Evolutionary conservation across 352 stramenopile species (phyloP).

Genomic region (Phytophthora ramorum): DNA sequence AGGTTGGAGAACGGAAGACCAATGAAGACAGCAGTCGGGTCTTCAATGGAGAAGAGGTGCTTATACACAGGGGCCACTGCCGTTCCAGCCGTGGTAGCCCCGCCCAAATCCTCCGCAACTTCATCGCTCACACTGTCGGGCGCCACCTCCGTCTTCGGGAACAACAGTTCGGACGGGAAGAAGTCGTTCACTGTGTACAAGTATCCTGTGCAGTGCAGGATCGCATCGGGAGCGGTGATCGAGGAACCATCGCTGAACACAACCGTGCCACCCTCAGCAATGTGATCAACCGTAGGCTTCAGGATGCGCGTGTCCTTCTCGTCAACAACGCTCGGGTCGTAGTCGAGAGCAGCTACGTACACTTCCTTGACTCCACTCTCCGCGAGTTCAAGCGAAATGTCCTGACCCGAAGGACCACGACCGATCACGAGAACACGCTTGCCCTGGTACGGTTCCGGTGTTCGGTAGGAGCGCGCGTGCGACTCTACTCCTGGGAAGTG

Average conservation of each 20-base stretch:
- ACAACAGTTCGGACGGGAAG: slow-evolving; percentile 48
- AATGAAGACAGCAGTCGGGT: slow-evolving; percentile 70
- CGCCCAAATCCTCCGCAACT: slow-evolving; percentile 32
- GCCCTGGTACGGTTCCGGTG: slow-evolving; percentile 37
- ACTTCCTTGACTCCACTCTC: slow-evolving; percentile 45
- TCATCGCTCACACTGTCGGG: slow-evolving; percentile 26
- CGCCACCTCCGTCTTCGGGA: slow-evolving; percentile 24
- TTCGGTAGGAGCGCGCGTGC: slow-evolving; percentile 60
- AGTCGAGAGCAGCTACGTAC: slow-evolving; percentile 55
- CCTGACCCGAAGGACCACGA: slow-evolving; percentile 64
- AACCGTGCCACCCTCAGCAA: slow-evolving; percentile 48
- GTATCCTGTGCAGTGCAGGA: slow-evolving; percentile 80
- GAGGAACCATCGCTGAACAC: slow-evolving; percentile 59
- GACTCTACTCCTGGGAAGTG: slow-evolving; percentile 42
- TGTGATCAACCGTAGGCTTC: slow-evolving; percentile 54
- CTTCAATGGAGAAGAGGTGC: slow-evolving; percentile 71
- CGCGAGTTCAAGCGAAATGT: slow-evolving; percentile 75
- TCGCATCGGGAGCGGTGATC: slow-evolving; percentile 53
- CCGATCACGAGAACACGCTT: slow-evolving; percentile 75
- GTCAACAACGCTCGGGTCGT: slow-evolving; percentile 28
- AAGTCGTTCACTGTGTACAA: slow-evolving; percentile 65
- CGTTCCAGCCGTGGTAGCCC: slow-evolving; percentile 23
- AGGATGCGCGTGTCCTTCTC: slow-evolving; percentile 45
- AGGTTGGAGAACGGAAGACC: slow-evolving; percentile 73
- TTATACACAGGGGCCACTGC: slow-evolving; percentile 74